Conservation (phyloP, 306 rosid genomes). For the Fragaria vesca region DNA sequence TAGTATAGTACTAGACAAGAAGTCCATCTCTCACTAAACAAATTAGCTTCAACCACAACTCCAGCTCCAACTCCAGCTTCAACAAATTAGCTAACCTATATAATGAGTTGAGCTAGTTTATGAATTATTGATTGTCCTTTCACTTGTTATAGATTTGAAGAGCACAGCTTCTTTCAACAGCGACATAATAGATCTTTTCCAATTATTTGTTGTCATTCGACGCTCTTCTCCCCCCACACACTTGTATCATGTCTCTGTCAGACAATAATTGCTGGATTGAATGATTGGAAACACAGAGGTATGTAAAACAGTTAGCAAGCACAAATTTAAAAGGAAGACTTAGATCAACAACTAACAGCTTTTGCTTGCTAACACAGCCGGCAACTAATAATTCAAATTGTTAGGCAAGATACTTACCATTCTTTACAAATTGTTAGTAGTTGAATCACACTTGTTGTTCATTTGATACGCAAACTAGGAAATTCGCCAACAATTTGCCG, state of each 20-base stretch:
- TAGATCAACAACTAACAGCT: background rate
- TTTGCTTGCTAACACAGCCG: background rate
- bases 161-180: too few relatives aligned
- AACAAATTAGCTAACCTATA: background rate
- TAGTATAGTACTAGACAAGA: background rate
- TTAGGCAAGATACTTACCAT: background rate
- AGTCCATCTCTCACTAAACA: conserved; percentile 1
- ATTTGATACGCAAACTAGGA: background rate
- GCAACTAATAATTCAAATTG: background rate
- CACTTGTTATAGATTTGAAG: too few relatives aligned
- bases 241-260: too few relatives aligned
- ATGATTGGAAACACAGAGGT: too few relatives aligned
- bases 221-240: too few relatives aligned
- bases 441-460: background rate
- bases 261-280: too few relatives aligned
- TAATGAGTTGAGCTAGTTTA: background rate
- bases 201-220: too few relatives aligned
- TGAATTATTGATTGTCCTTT: background rate
- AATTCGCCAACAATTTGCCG: background rate
- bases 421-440: background rate
- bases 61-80: background rate
- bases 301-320: background rate
- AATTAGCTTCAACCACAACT: background rate
- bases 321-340: background rate
- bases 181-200: too few relatives aligned